These are phyloP conservation scores for Deuterostichococcus epilithicus DNA, from an alignment of 139 green algal species.

Conservation along the genomic window DNA sequence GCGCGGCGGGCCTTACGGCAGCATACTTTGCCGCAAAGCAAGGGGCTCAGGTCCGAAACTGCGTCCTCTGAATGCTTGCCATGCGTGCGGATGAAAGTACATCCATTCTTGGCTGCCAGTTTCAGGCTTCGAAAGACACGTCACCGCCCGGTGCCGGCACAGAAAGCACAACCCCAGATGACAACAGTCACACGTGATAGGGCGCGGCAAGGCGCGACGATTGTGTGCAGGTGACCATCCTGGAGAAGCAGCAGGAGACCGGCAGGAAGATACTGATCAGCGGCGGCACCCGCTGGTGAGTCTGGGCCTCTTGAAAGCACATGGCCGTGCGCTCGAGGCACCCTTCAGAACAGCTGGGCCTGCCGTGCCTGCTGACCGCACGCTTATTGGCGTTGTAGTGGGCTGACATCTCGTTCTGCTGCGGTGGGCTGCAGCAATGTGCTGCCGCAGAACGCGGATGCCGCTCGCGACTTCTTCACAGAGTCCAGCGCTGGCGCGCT, in stretches of 20 bases:
- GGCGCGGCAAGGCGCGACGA: no score
- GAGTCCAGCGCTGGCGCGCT: constrained; percentile 44
- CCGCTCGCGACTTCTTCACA: constrained; percentile 70
- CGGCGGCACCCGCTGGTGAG: constrained; percentile 72
- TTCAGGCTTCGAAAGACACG: no score
- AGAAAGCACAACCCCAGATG: no score
- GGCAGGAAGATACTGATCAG: constrained; percentile 89
- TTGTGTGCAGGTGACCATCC: constrained; percentile 55
- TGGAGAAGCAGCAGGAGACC: constrained; percentile 72
- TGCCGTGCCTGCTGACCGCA: no score
- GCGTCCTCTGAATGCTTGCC: not conserved
- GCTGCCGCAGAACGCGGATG: constrained; percentile 56
- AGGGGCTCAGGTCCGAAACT: constrained; percentile 28
- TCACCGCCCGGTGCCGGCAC: no score
- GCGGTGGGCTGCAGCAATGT: constrained; percentile 59
- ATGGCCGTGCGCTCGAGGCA: not conserved
- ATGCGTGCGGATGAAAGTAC: not conserved
- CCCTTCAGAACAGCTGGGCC: not conserved
- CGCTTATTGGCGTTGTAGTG: no score
- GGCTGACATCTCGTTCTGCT: not conserved
- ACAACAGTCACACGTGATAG: no score
- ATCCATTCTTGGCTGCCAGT: not conserved
- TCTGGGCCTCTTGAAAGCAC: not conserved
- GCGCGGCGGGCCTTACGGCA: constrained; percentile 57
- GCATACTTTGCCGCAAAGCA: constrained; percentile 59